These are phyloP conservation scores for Macroventuria anomochaeta DNA, from an alignment of 2,329 filamentous ascomycete genomes.

Conservation along the genomic window DNA sequence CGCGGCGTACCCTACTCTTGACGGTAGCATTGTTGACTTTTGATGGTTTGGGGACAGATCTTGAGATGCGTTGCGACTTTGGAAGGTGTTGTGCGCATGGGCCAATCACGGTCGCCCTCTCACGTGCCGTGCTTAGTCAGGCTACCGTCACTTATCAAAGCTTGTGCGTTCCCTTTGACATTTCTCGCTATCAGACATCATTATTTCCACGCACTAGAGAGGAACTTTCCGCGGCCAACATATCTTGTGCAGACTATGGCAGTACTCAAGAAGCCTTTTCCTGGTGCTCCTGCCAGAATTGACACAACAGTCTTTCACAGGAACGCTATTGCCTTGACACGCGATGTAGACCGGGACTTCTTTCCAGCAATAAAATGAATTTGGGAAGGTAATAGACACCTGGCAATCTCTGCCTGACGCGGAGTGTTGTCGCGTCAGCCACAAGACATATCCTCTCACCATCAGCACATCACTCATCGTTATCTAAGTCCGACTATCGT, in stretches of 20 bases:
- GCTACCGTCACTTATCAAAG: neutral
- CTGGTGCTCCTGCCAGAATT: no score
- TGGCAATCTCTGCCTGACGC: neutral
- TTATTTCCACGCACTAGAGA: no score
- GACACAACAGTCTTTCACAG: no score
- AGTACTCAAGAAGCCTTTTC: no score
- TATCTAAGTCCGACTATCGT: neutral
- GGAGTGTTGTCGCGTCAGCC: neutral
- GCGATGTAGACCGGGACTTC: no score
- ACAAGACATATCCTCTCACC: neutral
- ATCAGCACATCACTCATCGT: neutral
- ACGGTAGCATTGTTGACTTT: slow-evolving; percentile 9
- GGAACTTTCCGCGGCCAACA: no score
- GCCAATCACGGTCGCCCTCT: slow-evolving; percentile 5
- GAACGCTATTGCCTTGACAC: no score
- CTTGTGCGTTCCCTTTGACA: no score
- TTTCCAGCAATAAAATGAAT: no score
- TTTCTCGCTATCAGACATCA: no score
- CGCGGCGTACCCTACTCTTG: neutral
- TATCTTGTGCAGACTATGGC: no score
- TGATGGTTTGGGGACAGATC: neutral
- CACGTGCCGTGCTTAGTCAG: slow-evolving; percentile 9
- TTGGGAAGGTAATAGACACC: no score
- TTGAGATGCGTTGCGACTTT: slow-evolving; percentile 1
- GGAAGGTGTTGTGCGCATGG: neutral